Conservation (phyloP, 495 filamentous ascomycete species). For the Neurospora terricola region DNA sequence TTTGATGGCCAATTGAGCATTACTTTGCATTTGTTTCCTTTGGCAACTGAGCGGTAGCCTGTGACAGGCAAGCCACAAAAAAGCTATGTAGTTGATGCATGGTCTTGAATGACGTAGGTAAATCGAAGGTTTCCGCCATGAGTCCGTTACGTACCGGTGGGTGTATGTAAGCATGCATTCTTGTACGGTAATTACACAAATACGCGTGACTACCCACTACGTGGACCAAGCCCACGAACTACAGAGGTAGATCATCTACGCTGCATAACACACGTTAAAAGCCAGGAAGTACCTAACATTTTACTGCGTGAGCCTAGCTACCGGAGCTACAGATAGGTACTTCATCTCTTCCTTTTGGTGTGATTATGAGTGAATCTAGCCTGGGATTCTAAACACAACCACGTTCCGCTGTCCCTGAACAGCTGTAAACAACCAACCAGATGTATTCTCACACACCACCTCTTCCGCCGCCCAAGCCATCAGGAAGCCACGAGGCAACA, state of each 20-base stretch:
- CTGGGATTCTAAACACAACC: neutral
- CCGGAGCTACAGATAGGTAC: neutral
- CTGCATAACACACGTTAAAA: neutral
- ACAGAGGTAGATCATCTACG: neutral
- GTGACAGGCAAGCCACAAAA: neutral
- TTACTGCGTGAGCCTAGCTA: neutral
- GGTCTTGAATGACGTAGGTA: neutral
- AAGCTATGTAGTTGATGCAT: neutral
- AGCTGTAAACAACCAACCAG: neutral
- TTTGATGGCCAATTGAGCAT: neutral
- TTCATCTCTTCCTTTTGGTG: neutral
- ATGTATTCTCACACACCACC: conserved; percentile 48
- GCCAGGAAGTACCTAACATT: neutral
- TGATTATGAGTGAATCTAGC: neutral
- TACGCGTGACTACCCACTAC: neutral
- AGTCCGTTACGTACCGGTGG: neutral
- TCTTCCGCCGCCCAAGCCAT: conserved; percentile 61
- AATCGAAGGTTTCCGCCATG: neutral
- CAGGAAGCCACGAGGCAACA: conserved; percentile 54
- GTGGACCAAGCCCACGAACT: neutral
- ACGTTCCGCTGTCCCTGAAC: neutral
- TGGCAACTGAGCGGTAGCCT: neutral
- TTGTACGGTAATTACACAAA: neutral
- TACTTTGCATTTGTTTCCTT: neutral
- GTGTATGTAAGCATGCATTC: neutral